phyloP scores from a whole-genome alignment of 805 yeast genomes.

The Metschnikowia shivogae region DNA sequence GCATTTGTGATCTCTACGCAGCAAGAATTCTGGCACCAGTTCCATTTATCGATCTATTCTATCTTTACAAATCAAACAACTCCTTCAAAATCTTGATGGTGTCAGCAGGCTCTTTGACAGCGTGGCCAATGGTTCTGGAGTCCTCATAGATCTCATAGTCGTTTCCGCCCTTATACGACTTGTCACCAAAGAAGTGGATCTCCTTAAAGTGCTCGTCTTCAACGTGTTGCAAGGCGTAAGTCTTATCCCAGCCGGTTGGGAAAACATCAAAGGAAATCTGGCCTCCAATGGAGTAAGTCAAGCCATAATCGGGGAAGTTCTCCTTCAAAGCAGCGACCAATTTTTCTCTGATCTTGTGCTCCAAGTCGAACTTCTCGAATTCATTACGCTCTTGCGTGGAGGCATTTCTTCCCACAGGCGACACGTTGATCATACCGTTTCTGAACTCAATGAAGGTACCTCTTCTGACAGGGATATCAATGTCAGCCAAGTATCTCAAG shows the following conservation, averaged over 20 bases:
- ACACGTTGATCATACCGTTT: conserved; percentile 98
- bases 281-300: conserved; percentile 98
- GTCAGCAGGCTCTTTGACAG: conserved; percentile 86
- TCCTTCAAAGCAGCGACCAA: conserved; percentile 82
- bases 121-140: conserved; percentile 91
- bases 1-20: no score
- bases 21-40: no score
- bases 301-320: conserved; percentile 75
- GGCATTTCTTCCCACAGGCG: conserved; percentile 98
- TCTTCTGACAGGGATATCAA: conserved; percentile 94
- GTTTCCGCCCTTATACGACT: conserved; percentile 95
- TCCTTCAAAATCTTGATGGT: conserved; percentile 84
- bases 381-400: conserved; percentile 91
- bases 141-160: conserved; percentile 96
- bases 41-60: background rate
- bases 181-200: conserved; percentile 98
- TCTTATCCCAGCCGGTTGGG: conserved; percentile 99
- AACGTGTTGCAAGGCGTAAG: conserved; percentile 94
- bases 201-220: conserved; percentile 76
- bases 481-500: conserved; percentile 74
- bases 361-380: conserved; percentile 79
- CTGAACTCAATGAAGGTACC: conserved; percentile 99
- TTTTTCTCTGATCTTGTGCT: conserved; percentile 74
- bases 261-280: conserved; percentile 98
- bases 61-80: conserved; percentile 52